Evolutionary conservation across 2,329 filamentous ascomycete species (phyloP), one percentile per base, ranked within the genome.

Genomic region (Lomentospora prolificans): DNA sequence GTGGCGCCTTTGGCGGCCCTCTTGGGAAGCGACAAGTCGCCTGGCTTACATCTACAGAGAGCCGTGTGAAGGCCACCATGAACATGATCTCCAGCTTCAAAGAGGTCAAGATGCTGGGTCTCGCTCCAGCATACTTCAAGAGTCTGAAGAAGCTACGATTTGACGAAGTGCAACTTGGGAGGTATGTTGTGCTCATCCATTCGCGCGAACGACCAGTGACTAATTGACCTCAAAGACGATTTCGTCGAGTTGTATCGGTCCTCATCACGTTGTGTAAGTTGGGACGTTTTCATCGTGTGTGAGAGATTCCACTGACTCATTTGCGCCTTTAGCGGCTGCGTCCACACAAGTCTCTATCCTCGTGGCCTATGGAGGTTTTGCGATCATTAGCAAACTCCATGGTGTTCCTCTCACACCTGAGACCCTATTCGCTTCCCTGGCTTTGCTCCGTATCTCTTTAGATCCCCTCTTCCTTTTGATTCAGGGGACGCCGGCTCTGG

Each of bases 31-130:
- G 46, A 5, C 46, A 50, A 24, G 19, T 50, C 5, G 9, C 46
- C 6, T 50, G 46, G 46, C 46, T 50, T 22, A 22, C 46, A 5
- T 10, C 46, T 14, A 50, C 46, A 10, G 46, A 50, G 22, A 50
- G 46, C 14, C 46, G 46, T 7, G 46, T 50, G n/a, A 50, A 50
- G 24, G 3, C 46, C 12, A 50, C 46, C 17, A 50, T 50, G 46
- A 50, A 25, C 46, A 50, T 50, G 46, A 50, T 50, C 12, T 50
- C 46, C 17, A 50, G 46, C 46, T 50, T 50, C 46, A 50, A 50
- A 25, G 46, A 50, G 46, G 46, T 50, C 8, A 50, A 50, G 46
- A 50, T 50, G 46, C 24, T 50, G n/a, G 46, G 46, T 14, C 22
- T 50, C n/a, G 9, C 46, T 22, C 8, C 8, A 10, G 46, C 17